These are phyloP conservation scores for Vitis hybrid DNA, from an alignment of 177 flowering plant genomes.

Conservation along the genomic window DNA sequence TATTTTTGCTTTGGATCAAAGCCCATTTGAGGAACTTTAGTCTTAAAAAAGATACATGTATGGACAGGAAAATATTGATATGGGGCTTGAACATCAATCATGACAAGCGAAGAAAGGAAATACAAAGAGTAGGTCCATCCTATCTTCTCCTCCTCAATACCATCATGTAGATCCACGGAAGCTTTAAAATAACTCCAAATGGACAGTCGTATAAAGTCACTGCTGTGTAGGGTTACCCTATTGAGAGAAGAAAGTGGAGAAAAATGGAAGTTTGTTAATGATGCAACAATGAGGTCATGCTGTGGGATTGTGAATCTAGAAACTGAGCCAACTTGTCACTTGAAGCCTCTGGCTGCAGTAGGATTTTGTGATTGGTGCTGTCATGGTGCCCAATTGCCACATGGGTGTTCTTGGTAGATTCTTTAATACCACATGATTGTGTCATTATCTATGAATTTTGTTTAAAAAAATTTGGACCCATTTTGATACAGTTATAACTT, in stretches of 20 bases:
- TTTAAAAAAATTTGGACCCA: no score
- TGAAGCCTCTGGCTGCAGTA: no score
- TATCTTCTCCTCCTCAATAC: constrained; percentile 15
- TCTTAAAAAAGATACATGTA: neutral
- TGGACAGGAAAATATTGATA: neutral
- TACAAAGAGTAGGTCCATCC: constrained; percentile 24
- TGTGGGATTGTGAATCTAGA: constrained; percentile 3
- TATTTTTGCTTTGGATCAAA: no score
- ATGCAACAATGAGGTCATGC: constrained; percentile 25
- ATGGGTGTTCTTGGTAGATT: neutral
- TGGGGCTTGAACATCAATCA: constrained; percentile 18
- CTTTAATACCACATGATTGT: no score
- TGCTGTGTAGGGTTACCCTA: neutral
- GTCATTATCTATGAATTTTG: no score
- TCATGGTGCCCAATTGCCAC: neutral
- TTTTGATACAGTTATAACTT: no score
- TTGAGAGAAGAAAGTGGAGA: neutral
- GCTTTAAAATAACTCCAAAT: neutral
- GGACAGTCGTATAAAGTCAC: neutral
- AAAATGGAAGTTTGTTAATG: neutral
- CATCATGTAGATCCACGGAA: constrained; percentile 19
- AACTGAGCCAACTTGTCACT: neutral
- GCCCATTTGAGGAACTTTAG: no score
- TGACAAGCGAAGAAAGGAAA: constrained; percentile 19
- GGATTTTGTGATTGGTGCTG: neutral